Conservation (phyloP, 2,329 filamentous ascomycete genomes). For the Neofusicoccum kwambonambiense region DNA sequence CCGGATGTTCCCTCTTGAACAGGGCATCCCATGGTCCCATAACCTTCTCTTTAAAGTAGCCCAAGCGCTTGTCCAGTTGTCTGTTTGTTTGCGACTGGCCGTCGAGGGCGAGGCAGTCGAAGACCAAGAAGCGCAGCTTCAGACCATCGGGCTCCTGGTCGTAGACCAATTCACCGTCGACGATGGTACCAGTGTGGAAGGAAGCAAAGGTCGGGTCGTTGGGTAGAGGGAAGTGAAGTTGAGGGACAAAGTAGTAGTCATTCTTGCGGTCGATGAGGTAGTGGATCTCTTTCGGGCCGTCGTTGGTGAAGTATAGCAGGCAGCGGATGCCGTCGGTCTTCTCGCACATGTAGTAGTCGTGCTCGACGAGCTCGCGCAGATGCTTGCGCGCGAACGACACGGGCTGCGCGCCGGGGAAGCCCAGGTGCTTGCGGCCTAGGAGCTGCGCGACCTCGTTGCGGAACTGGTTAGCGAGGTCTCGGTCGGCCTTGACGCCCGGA, state of each 20-base stretch:
- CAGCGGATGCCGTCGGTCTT: slow-evolving; percentile 97
- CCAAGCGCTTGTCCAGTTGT: slow-evolving; percentile 83
- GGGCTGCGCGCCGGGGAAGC: slow-evolving; percentile 88
- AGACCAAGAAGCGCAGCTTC: slow-evolving; percentile 78
- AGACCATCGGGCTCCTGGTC: slow-evolving; percentile 66
- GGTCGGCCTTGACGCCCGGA: slow-evolving; percentile 14
- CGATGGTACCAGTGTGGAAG: slow-evolving; percentile 77
- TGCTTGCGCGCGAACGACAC: slow-evolving; percentile 86
- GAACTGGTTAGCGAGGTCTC: slow-evolving; percentile 47
- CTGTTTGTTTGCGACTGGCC: slow-evolving; percentile 72
- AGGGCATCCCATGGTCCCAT: slow-evolving; percentile 68
- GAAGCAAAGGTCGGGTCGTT: slow-evolving; percentile 55
- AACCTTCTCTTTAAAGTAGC: slow-evolving; percentile 77
- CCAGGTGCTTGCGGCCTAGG: slow-evolving; percentile 65
- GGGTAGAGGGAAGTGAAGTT: slow-evolving; percentile 77
- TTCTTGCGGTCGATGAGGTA: slow-evolving; percentile 98
- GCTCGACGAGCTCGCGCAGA: slow-evolving; percentile 72
- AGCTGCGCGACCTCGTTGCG: slow-evolving; percentile 72
- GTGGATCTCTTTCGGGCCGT: slow-evolving; percentile 64
- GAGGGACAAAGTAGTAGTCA: slow-evolving; percentile 84
- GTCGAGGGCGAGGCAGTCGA: slow-evolving; percentile 86
- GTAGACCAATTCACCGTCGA: slow-evolving; percentile 91
- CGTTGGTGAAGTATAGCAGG: slow-evolving; percentile 80
- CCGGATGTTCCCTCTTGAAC: slow-evolving; percentile 58
- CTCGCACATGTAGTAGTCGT: slow-evolving; percentile 97